Percentiles rank a stretch among this genome's conserved stretches.
phyloP scores from a whole-genome alignment of 2,329 filamentous ascomycete species.

The Shiraia bambusicola region DNA sequence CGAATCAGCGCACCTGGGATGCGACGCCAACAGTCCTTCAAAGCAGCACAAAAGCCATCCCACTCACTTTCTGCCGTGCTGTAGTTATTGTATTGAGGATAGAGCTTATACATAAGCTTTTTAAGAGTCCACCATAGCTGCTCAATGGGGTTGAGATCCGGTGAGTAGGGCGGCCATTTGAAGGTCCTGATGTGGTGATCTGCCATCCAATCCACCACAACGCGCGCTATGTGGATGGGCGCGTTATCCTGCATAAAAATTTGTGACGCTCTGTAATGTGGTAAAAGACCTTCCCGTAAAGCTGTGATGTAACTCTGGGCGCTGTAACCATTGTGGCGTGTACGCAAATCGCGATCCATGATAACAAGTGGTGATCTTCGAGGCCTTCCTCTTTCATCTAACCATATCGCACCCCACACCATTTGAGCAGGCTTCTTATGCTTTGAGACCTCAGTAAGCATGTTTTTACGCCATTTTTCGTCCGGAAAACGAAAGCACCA shows the following conservation, averaged over 20 bases:
- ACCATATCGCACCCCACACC: conserved; percentile 15
- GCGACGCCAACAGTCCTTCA: conserved; percentile 2
- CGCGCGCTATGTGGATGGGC: neutral
- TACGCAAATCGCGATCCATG: conserved; percentile 6
- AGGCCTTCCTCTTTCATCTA: neutral
- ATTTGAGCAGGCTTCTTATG: conserved; percentile 6
- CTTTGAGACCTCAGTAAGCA: neutral
- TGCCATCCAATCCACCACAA: neutral
- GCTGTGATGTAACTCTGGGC: neutral
- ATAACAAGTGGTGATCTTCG: conserved; percentile 4
- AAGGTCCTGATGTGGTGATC: neutral
- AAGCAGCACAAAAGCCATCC: conserved; percentile 4
- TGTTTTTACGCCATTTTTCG: neutral
- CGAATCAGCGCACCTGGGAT: neutral
- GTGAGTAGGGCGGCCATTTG: neutral
- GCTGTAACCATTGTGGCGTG: conserved; percentile 4
- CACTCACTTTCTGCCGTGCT: neutral
- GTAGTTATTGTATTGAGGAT: conserved; percentile 1
- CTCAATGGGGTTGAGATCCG: conserved; percentile 18
- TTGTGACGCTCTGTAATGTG: conserved; percentile 4
- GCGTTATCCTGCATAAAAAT: conserved; percentile 4
- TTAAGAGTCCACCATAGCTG: neutral
- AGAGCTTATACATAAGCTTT: neutral
- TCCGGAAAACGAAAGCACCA: neutral
- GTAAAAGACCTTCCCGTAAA: conserved; percentile 11